Base-by-base conservation (phyloP, 1,284 basidiomycete genomes). In the Cerioporus squamosus region DNA sequence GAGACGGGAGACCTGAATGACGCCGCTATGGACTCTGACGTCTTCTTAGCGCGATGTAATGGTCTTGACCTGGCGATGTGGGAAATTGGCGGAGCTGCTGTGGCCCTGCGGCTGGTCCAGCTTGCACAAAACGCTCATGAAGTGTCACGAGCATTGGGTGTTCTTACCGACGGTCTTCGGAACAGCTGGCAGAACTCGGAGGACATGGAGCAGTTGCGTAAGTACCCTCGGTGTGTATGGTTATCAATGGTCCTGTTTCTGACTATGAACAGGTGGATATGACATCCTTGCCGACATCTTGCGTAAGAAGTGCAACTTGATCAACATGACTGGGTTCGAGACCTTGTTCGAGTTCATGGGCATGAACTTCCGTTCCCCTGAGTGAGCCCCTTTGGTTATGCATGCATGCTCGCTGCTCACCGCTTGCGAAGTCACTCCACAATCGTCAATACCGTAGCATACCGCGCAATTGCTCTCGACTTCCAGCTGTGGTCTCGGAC, bases 101-200 rank as follows among this genome's bases (percentile, higher is more conserved):
- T 96, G 20, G 78, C 88, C 1, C 74, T 98, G 64, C 81, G 87
- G 59, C 74, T 98, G 53, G 82, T 98, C 38, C 89, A 94, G 68
- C 76, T 93, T n/a, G 87, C 93, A 22, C 65, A 93, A 82, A 92
- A 85, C 1, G 72, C 86, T 0, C 88, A 89, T 61, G 89, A 95
- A 65, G 72, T 97, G 3, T 88, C 87, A 0, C 78, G 86, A 26
- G 82, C 92, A 0, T 73, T 97, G 15, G 77, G 85, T 4, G 84
- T 97, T 22, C 75, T 97, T 36, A 81, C 86, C 5, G 91, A 95
- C 67, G 85, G 90, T 5, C 74, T 97, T 39, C 84, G 85, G 60
- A 88, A 91, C 64, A 93, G 87, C 67, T 98, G 96, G 96, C 85
- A 92, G 67, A 94, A 93, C 66, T 94, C 91, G 42, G 94, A 95